Conservation (phyloP, 2,329 filamentous ascomycete genomes). For the Alternaria hordeiaustralica region DNA sequence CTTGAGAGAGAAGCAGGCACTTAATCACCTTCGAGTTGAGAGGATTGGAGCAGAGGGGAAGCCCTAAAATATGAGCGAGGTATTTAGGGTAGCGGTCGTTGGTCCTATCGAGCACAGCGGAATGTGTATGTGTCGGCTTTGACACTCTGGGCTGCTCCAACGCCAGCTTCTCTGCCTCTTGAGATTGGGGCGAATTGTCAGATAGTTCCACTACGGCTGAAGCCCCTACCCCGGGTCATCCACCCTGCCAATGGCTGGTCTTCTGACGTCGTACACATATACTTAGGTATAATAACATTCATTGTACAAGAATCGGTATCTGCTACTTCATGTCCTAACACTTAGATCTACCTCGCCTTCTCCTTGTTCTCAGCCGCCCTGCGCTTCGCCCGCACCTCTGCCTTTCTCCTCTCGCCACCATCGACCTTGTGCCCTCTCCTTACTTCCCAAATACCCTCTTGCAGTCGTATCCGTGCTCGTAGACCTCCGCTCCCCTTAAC, state of each 20-base stretch:
- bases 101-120: background rate
- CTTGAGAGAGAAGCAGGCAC: background rate
- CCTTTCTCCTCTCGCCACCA: constrained; percentile 89
- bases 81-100: background rate
- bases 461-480: constrained; percentile 71
- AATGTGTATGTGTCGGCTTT: background rate
- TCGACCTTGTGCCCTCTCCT: constrained; percentile 89
- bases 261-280: background rate
- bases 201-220: background rate
- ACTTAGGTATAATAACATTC: background rate
- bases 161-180: background rate
- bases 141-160: background rate
- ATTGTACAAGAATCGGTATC: constrained; percentile 2
- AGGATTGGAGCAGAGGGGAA: background rate
- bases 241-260: background rate
- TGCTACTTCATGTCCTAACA: background rate
- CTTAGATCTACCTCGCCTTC: constrained; percentile 50
- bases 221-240: background rate
- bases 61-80: background rate
- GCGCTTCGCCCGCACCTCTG: constrained; percentile 86
- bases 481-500: constrained; percentile 66
- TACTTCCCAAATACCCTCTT: constrained; percentile 94
- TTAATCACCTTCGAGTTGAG: background rate
- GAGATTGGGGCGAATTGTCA: background rate
- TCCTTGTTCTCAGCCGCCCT: constrained; percentile 80